A percentile compares a stretch with the other conserved stretches of the same genome.
Conservation (phyloP, 2,329 filamentous ascomycete species). For the Aspergillus vadensis region DNA sequence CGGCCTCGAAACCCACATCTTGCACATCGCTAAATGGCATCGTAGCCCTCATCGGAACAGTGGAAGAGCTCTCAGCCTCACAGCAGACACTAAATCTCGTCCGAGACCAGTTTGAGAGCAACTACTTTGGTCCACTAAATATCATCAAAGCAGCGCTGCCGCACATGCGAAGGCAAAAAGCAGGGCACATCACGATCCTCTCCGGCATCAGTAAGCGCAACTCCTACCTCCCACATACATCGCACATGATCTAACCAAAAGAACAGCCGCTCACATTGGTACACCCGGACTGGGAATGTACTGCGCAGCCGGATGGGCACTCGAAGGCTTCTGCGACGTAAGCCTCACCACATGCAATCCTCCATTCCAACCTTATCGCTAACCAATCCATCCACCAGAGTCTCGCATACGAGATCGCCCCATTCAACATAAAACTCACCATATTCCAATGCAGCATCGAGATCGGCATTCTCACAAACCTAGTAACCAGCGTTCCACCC, state of each 20-base stretch:
- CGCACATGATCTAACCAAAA: constrained; percentile 21
- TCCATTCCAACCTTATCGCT: background rate
- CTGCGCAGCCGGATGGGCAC: constrained; percentile 88
- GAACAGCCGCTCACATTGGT: constrained; percentile 75
- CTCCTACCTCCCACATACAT: no score
- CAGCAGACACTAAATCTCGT: constrained; percentile 74
- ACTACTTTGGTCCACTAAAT: constrained; percentile 95
- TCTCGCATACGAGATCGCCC: constrained; percentile 91
- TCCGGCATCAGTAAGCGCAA: constrained; percentile 69
- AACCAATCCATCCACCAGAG: constrained; percentile 49
- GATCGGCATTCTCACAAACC: constrained; percentile 82
- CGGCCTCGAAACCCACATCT: background rate
- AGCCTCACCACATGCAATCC: constrained; percentile 11
- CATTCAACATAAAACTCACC: constrained; percentile 95
- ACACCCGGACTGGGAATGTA: constrained; percentile 90
- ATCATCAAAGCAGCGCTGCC: constrained; percentile 88
- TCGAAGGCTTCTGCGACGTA: constrained; percentile 93
- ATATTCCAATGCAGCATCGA: constrained; percentile 96
- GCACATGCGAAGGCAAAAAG: constrained; percentile 74
- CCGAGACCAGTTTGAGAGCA: constrained; percentile 87
- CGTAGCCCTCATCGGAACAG: constrained; percentile 79
- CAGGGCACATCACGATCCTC: constrained; percentile 86
- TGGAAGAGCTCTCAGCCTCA: constrained; percentile 82
- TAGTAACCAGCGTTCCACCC: constrained; percentile 79
- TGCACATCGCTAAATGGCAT: constrained; percentile 11